A percentile compares a stretch with the other conserved stretches of the same genome.
Evolutionary conservation across 2,329 filamentous ascomycete species (phyloP).

Genomic region (Pyrenochaeta sp.): DNA sequence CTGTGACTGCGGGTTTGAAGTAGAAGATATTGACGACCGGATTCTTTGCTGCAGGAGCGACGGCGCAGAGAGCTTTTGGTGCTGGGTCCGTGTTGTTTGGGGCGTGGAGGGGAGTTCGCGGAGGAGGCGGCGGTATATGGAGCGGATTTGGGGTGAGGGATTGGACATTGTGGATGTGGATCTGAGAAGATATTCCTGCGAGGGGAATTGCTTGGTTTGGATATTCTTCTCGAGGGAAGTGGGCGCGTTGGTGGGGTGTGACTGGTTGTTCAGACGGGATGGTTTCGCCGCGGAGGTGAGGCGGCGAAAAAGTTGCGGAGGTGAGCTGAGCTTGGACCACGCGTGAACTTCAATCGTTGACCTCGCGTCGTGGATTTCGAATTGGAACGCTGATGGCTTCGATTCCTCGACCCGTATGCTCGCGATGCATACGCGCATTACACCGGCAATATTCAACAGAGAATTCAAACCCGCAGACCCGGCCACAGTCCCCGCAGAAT

Average conservation of each 20-base stretch:
- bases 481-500: slow-evolving; percentile 9
- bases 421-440: slow-evolving; percentile 19
- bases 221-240: too few species aligned
- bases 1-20: slow-evolving; percentile 22
- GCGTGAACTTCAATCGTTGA: slow-evolving; percentile 17
- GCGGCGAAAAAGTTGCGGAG: slow-evolving; percentile 36
- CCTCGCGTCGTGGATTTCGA: too few species aligned
- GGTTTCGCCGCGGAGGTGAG: slow-evolving; percentile 27
- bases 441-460: slow-evolving; percentile 5
- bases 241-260: too few species aligned
- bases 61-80: slow-evolving; percentile 59
- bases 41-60: slow-evolving; percentile 75
- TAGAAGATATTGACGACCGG: slow-evolving; percentile 65
- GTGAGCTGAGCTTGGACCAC: slow-evolving; percentile 35
- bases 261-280: too few species aligned
- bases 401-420: slow-evolving; percentile 29
- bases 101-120: slow-evolving; percentile 83
- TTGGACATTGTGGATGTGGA: slow-evolving; percentile 41
- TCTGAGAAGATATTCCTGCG: not conserved
- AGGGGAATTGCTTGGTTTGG: not conserved
- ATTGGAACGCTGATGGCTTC: slow-evolving; percentile 21
- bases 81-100: slow-evolving; percentile 40
- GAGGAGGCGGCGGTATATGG: slow-evolving; percentile 86
- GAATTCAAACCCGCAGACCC: slow-evolving; percentile 5
- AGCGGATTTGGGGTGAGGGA: slow-evolving; percentile 64